phyloP scores from a whole-genome alignment of 192 early-diverging fungal species.

The Podila epigama region DNA sequence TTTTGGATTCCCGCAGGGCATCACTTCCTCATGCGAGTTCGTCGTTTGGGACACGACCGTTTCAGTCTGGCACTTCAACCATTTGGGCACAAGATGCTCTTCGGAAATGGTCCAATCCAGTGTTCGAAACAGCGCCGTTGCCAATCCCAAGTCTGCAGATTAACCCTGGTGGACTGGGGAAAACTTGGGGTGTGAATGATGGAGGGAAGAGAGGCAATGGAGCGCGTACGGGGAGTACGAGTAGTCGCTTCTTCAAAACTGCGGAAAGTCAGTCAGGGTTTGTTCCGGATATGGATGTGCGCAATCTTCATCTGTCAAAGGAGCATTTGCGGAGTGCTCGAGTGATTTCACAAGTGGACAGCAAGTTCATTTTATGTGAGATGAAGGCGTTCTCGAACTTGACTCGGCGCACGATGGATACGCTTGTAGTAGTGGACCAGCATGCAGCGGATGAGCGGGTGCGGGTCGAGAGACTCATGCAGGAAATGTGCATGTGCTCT shows the following conservation, averaged over 20 bases:
- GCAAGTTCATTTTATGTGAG: constrained; percentile 67
- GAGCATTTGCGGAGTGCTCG: constrained; percentile 41
- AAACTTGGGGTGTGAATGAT: not conserved
- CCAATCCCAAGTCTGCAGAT: constrained; percentile 24
- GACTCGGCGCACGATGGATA: not conserved
- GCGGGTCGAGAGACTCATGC: constrained; percentile 64
- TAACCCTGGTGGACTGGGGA: not conserved
- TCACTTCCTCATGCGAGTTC: constrained; percentile 10
- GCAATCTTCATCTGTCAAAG: constrained; percentile 51
- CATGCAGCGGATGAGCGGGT: constrained; percentile 85
- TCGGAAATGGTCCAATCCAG: constrained; percentile 46
- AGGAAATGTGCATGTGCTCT: constrained; percentile 28
- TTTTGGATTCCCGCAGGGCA: too few relatives aligned
- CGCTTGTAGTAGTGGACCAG: constrained; percentile 74
- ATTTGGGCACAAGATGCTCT: constrained; percentile 53
- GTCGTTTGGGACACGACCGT: not conserved
- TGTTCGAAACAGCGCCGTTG: constrained; percentile 33
- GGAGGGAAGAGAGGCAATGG: constrained; percentile 2
- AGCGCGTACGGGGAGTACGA: too few relatives aligned
- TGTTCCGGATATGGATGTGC: constrained; percentile 8
- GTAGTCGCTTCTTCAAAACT: constrained; percentile 35
- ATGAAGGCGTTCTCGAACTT: constrained; percentile 6
- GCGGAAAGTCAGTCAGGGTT: not conserved
- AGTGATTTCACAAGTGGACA: constrained; percentile 72
- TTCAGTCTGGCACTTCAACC: constrained; percentile 7